These are phyloP conservation scores for Sporobolus alterniflorus DNA, from an alignment of 202 grass and related monocot species.

Conservation along the genomic window DNA sequence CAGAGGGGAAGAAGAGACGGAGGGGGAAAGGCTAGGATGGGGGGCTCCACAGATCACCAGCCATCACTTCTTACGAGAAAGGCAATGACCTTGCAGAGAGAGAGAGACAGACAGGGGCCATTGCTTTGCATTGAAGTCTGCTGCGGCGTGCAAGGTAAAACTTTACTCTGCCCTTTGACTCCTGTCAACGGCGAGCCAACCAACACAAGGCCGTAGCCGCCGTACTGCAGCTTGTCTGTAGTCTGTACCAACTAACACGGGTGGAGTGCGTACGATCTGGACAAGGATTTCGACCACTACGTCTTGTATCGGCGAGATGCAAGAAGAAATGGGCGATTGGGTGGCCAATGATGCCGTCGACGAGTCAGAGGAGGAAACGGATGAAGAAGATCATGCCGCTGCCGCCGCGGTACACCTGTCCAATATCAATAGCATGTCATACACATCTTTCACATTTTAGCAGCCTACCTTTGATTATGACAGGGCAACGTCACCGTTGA, in stretches of 20 bases:
- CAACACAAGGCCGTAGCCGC: too few relatives aligned
- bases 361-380: too few relatives aligned
- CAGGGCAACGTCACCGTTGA: too few relatives aligned
- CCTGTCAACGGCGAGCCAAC: background rate
- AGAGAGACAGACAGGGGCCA: background rate
- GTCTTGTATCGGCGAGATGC: background rate
- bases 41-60: background rate
- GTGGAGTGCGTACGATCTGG: too few relatives aligned
- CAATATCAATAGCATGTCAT: too few relatives aligned
- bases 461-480: too few relatives aligned
- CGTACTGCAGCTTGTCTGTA: too few relatives aligned
- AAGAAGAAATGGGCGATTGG: background rate
- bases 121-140: slow-evolving; percentile 36
- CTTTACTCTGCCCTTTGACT: background rate
- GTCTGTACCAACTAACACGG: too few relatives aligned
- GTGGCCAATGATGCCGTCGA: background rate
- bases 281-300: too few relatives aligned
- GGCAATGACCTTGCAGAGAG: too few relatives aligned
- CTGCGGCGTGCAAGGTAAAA: background rate
- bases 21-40: background rate
- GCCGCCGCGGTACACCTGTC: too few relatives aligned
- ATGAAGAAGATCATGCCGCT: background rate
- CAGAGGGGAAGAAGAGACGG: background rate
- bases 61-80: background rate
- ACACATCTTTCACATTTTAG: too few relatives aligned